Evolutionary conservation across 164 flowering plant genomes (phyloP).

Genomic region (Paratinospora sagittata): DNA sequence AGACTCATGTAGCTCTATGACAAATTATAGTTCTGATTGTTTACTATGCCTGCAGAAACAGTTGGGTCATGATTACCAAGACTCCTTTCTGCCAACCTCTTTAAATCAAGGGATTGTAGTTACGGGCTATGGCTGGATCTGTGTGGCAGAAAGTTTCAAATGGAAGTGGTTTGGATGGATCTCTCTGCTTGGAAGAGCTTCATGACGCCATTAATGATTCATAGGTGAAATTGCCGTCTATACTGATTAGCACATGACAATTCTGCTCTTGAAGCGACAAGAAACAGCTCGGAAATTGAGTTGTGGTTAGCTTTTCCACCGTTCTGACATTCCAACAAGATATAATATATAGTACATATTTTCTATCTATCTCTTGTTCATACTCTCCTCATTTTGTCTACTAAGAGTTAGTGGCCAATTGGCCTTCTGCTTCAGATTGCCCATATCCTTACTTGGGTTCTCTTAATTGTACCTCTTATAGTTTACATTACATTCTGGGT

Average conservation of each 20-base stretch:
- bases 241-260: neutral
- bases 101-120: neutral
- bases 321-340: neutral
- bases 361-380: neutral
- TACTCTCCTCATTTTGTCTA: neutral
- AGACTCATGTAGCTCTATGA: neutral
- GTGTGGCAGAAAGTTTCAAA: neutral
- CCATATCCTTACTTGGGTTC: neutral
- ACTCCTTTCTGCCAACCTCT: neutral
- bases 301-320: neutral
- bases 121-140: neutral
- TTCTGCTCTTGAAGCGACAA: neutral
- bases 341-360: neutral
- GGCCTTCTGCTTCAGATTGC: conserved; percentile 5
- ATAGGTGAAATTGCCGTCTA: neutral
- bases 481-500: neutral
- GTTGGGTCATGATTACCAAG: neutral
- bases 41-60: neutral
- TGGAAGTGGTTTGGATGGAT: neutral
- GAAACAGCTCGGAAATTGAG: neutral
- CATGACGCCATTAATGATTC: neutral
- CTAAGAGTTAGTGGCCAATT: neutral
- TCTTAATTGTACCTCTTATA: neutral
- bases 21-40: neutral
- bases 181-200: neutral